phyloP scores from a whole-genome alignment of 2,329 filamentous ascomycete species.

The Clonostachys chloroleuca region DNA sequence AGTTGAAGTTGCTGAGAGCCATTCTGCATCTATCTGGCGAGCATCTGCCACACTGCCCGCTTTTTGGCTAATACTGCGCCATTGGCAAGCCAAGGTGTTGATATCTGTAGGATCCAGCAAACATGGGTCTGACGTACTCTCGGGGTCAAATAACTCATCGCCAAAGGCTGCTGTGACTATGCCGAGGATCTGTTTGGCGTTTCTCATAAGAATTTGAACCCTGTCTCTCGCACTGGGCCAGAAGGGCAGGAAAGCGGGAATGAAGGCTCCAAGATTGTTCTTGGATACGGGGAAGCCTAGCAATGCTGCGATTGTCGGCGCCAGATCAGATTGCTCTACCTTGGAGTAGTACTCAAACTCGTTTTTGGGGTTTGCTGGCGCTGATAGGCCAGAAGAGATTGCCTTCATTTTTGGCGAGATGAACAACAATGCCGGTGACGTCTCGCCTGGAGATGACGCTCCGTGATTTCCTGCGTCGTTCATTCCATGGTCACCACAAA shows the following conservation, averaged over 20 bases:
- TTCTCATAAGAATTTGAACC: slow-evolving; percentile 67
- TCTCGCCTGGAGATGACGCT: slow-evolving; percentile 89
- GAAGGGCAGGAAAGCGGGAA: slow-evolving; percentile 72
- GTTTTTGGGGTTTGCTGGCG: slow-evolving; percentile 55
- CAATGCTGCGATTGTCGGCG: slow-evolving; percentile 80
- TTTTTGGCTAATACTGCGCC: slow-evolving; percentile 36
- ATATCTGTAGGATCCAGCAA: slow-evolving; percentile 30
- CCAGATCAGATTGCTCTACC: slow-evolving; percentile 93
- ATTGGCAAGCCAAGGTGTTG: slow-evolving; percentile 64
- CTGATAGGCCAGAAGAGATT: slow-evolving; percentile 35
- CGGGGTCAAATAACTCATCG: slow-evolving; percentile 31
- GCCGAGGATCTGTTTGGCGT: slow-evolving; percentile 74
- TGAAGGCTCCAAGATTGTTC: slow-evolving; percentile 87
- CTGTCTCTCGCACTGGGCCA: slow-evolving; percentile 57
- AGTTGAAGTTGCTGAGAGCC: slow-evolving; percentile 37
- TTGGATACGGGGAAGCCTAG: slow-evolving; percentile 83
- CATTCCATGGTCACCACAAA: slow-evolving; percentile 98
- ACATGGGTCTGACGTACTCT: slow-evolving; percentile 26
- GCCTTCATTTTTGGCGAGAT: slow-evolving; percentile 75
- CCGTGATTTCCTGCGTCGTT: slow-evolving; percentile 97
- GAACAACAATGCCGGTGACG: slow-evolving; percentile 87
- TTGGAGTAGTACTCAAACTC: slow-evolving; percentile 81
- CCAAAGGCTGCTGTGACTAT: slow-evolving; percentile 73
- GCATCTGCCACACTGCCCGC: slow-evolving; percentile 12
- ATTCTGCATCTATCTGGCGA: slow-evolving; percentile 24